phyloP scores from a whole-genome alignment of 1,284 basidiomycete genomes.

The Heterobasidion parviporum region DNA sequence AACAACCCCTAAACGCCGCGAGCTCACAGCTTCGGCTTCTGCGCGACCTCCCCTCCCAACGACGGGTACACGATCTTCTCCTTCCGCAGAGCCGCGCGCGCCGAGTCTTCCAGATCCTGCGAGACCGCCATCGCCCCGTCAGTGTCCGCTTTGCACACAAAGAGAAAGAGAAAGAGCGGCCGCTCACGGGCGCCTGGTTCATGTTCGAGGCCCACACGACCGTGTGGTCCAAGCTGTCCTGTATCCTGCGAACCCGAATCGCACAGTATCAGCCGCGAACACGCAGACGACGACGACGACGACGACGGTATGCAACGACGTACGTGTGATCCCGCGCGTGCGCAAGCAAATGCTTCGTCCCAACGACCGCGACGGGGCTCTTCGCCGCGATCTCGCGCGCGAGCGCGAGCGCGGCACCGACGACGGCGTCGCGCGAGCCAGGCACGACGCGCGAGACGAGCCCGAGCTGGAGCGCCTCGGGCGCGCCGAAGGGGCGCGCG shows the following conservation, averaged over 20 bases:
- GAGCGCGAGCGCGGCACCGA: constrained; percentile 54
- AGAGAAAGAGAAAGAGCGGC: neutral
- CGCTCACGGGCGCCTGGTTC: neutral
- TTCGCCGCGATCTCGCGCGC: constrained; percentile 68
- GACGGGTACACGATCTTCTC: neutral
- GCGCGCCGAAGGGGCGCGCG: constrained; percentile 61
- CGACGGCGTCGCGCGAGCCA: constrained; percentile 54
- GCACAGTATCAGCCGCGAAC: neutral
- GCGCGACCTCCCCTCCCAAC: neutral
- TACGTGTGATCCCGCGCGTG: constrained; percentile 76
- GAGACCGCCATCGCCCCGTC: neutral
- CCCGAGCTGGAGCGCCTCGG: constrained; percentile 69
- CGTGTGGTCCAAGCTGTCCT: constrained; percentile 76
- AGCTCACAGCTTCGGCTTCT: neutral
- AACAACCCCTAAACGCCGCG: no score
- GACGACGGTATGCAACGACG: constrained; percentile 14
- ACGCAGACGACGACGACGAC: neutral
- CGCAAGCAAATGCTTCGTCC: constrained; percentile 72
- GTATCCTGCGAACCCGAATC: constrained; percentile 38
- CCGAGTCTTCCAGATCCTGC: neutral
- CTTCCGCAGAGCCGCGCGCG: constrained; percentile 1
- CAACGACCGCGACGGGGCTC: constrained; percentile 74
- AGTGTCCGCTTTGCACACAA: neutral
- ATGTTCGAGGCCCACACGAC: constrained; percentile 44
- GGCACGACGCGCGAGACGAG: constrained; percentile 70